Conservation (phyloP, 164 flowering plant genomes). For the Aristolochia californica region DNA sequence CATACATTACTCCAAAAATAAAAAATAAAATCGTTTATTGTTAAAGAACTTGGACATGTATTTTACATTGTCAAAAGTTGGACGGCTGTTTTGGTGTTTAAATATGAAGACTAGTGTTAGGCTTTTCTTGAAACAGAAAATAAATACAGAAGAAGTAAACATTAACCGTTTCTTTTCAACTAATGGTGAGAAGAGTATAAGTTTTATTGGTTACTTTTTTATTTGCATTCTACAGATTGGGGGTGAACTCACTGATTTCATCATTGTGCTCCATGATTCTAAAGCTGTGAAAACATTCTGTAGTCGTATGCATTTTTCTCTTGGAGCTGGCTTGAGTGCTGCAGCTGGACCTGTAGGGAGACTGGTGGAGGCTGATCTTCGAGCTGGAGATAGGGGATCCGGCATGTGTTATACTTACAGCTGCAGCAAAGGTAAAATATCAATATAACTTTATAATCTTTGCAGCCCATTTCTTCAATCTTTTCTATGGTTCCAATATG, state of each 20-base stretch:
- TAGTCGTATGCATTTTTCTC: conserved; percentile 92
- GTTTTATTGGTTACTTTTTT: background rate
- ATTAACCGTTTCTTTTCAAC: no score
- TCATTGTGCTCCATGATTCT: conserved; percentile 70
- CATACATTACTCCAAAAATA: background rate
- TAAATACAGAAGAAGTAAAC: no score
- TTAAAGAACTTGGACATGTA: background rate
- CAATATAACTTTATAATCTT: background rate
- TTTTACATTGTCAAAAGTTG: background rate
- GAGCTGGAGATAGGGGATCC: conserved; percentile 92
- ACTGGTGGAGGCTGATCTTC: conserved; percentile 91
- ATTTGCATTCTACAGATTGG: conserved; percentile 45
- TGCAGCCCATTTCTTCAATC: no score
- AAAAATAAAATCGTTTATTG: background rate
- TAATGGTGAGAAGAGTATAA: no score
- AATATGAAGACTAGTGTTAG: no score
- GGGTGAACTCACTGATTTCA: conserved; percentile 87
- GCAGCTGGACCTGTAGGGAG: conserved; percentile 98
- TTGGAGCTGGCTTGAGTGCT: conserved; percentile 98
- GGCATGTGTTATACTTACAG: conserved; percentile 97
- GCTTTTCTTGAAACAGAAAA: no score
- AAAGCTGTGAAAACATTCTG: conserved; percentile 95
- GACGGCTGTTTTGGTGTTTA: no score
- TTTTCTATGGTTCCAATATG: no score
- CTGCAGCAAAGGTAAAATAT: conserved; percentile 81